These are phyloP conservation scores for Mycena albidolilacea DNA, from an alignment of 768 basidiomycete species.

Conservation along the genomic window DNA sequence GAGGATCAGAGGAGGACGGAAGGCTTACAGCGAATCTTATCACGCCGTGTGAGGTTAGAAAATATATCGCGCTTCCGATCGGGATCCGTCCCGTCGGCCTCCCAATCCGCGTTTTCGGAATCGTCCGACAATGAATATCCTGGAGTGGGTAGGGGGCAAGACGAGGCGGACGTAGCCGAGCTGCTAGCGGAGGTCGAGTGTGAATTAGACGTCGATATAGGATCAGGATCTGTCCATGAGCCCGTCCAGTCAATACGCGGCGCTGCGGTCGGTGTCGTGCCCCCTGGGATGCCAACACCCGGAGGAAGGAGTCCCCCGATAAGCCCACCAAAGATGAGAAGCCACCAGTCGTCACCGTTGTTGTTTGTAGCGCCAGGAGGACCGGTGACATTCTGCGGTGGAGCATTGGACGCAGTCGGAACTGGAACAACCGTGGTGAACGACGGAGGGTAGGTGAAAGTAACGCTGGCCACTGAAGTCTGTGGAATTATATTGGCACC, in stretches of 20 bases:
- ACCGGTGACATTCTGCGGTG: slow-evolving; percentile 16
- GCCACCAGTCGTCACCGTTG: slow-evolving; percentile 25
- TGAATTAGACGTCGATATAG: not conserved
- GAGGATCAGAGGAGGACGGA: not conserved
- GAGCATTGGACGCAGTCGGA: slow-evolving; percentile 1
- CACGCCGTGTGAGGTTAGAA: not conserved
- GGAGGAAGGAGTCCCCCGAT: slow-evolving; percentile 8
- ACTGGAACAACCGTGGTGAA: slow-evolving; percentile 19
- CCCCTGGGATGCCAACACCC: slow-evolving; percentile 20
- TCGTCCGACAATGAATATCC: slow-evolving; percentile 11
- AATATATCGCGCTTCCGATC: not conserved
- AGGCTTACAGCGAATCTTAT: not conserved
- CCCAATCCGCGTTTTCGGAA: slow-evolving; percentile 13
- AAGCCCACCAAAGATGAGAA: slow-evolving; percentile 11
- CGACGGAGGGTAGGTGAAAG: slow-evolving; percentile 15
- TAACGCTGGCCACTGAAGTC: not conserved
- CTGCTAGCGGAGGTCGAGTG: not conserved
- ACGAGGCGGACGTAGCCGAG: not conserved
- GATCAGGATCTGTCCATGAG: slow-evolving; percentile 7
- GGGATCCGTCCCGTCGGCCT: slow-evolving; percentile 16
- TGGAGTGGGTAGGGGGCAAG: not conserved
- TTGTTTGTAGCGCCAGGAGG: slow-evolving; percentile 8
- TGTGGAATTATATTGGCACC: slow-evolving; percentile 15
- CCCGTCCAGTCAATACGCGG: slow-evolving; percentile 11
- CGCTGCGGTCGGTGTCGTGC: slow-evolving; percentile 2